phyloP scores from a whole-genome alignment of 2,329 filamentous ascomycete genomes.

The Aspergillus quadrilineatus region DNA sequence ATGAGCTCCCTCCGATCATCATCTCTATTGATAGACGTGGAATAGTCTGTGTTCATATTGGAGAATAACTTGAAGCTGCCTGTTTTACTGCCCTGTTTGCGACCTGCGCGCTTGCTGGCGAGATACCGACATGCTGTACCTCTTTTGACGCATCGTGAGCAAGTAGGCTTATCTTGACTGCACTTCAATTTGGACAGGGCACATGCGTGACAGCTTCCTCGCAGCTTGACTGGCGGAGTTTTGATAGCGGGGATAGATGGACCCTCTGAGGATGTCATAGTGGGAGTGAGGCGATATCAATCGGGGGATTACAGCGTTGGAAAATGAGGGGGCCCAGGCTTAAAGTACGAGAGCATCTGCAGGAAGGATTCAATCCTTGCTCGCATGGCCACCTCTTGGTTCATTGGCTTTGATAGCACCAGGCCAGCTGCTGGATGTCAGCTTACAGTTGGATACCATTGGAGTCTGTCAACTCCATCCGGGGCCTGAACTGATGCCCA shows the following conservation, averaged over 20 bases:
- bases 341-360: not conserved
- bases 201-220: constrained; percentile 10
- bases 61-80: not conserved
- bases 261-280: not conserved
- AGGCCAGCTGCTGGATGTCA: not conserved
- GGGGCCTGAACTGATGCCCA: not conserved
- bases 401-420: not conserved
- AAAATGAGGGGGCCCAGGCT: not conserved
- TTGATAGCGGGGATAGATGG: not conserved
- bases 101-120: constrained; percentile 8
- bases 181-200: constrained; percentile 11
- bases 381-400: not conserved
- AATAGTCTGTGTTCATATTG: not conserved
- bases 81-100: constrained; percentile 7
- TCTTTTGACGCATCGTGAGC: constrained; percentile 7
- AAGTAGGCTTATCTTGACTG: constrained; percentile 11
- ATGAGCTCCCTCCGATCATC: not conserved
- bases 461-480: not conserved
- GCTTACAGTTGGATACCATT: not conserved
- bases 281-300: not conserved
- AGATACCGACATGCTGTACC: constrained; percentile 7
- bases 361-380: constrained; percentile 1
- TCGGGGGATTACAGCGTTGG: not conserved
- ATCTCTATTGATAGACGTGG: not conserved
- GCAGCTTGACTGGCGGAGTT: constrained; percentile 3